phyloP scores from a whole-genome alignment of 768 basidiomycete genomes.

The Podaxis pistillaris region DNA sequence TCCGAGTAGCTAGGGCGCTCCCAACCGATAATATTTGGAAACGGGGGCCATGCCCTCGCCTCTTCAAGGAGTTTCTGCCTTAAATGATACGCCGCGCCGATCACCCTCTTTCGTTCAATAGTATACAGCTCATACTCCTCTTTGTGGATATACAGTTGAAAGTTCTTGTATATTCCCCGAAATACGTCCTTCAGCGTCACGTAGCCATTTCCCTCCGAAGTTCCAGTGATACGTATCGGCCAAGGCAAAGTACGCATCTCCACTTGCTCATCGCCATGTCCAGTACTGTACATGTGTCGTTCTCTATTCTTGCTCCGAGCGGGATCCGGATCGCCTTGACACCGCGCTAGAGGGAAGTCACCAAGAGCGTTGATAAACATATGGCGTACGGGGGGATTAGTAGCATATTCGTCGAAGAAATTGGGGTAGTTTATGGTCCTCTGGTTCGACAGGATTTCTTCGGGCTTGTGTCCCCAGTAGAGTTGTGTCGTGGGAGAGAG shows the following conservation, averaged over 20 bases:
- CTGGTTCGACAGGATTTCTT: background rate
- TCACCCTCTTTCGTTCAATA: constrained; percentile 1
- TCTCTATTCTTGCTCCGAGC: background rate
- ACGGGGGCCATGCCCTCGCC: background rate
- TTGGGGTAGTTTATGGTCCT: background rate
- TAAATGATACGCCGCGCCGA: constrained; percentile 4
- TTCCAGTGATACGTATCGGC: constrained; percentile 6
- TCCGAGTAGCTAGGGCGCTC: background rate
- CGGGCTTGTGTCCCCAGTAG: background rate
- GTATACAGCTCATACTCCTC: constrained; percentile 1
- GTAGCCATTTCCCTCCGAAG: background rate
- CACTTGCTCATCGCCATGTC: background rate
- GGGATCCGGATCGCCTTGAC: constrained; percentile 13
- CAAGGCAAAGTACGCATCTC: constrained; percentile 9
- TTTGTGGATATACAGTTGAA: background rate
- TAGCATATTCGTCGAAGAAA: background rate
- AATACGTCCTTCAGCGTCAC: constrained; percentile 4
- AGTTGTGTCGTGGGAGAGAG: background rate
- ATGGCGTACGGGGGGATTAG: constrained; percentile 7
- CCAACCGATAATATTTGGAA: background rate
- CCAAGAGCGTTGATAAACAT: constrained; percentile 13
- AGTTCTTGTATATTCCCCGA: constrained; percentile 1
- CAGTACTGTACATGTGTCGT: background rate
- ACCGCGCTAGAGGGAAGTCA: constrained; percentile 8
- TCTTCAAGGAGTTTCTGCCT: background rate